Conservation (phyloP, 2,329 filamentous ascomycete species). For the Seiridium cupressi region DNA sequence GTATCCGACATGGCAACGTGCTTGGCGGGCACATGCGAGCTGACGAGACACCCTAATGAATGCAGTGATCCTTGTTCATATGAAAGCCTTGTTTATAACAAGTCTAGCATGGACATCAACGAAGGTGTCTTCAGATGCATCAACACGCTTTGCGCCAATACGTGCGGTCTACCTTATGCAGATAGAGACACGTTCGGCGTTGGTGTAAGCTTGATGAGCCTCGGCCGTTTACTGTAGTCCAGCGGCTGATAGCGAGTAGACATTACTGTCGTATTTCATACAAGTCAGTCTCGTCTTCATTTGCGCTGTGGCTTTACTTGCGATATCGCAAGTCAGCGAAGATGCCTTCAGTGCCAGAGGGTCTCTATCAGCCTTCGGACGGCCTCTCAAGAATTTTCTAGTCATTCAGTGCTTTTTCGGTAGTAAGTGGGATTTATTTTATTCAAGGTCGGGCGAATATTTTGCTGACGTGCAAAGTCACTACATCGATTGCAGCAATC, state of each 20-base stretch:
- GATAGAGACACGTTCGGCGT: background rate
- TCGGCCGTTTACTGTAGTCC: background rate
- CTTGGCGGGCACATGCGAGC: background rate
- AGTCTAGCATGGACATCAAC: background rate
- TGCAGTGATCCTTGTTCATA: background rate
- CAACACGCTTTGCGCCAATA: background rate
- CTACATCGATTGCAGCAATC: background rate
- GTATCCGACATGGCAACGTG: background rate
- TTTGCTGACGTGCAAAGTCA: background rate
- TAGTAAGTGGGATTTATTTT: background rate
- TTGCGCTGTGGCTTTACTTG: background rate
- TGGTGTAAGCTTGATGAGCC: background rate
- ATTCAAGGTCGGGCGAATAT: too few species aligned
- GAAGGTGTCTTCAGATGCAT: background rate
- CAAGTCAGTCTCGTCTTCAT: background rate
- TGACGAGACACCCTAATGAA: background rate
- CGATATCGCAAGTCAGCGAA: background rate
- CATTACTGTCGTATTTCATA: background rate
- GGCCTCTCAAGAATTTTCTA: background rate
- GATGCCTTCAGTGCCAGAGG: background rate
- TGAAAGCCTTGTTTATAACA: background rate
- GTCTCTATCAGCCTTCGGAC: background rate
- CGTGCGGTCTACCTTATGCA: background rate
- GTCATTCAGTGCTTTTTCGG: background rate
- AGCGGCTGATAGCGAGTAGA: background rate